phyloP scores from a whole-genome alignment of 148 eudicot species.

The Rhododendron kiyosumense region DNA sequence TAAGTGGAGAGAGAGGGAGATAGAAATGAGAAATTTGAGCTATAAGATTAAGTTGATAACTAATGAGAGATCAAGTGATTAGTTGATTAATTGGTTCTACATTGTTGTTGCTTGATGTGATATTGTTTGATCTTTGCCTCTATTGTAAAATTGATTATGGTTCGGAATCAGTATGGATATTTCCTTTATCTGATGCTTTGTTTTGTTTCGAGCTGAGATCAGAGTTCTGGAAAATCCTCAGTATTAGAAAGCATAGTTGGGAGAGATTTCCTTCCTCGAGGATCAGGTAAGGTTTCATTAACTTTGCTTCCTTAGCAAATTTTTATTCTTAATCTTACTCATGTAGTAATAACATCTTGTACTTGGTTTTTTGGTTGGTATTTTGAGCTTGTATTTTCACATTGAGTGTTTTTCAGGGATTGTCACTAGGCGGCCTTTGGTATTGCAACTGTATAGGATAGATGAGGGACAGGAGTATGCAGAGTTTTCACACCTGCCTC shows the following conservation, averaged over 20 bases:
- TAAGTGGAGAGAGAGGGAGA: background rate
- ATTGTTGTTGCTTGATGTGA: background rate
- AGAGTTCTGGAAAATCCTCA: conserved; percentile 98
- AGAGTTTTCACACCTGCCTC: conserved; percentile 81
- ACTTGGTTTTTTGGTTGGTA: background rate
- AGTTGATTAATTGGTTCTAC: background rate
- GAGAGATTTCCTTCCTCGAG: conserved; percentile 92
- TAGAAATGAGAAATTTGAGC: background rate
- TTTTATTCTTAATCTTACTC: background rate
- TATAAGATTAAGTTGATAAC: background rate
- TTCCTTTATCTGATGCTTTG: conserved; percentile 5
- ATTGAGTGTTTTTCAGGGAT: conserved; percentile 46
- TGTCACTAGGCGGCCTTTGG: conserved; percentile 92
- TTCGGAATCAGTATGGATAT: background rate
- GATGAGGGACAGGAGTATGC: conserved; percentile 84
- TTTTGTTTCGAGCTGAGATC: conserved; percentile 15
- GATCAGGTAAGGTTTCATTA: conserved; percentile 61
- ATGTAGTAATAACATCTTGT: background rate
- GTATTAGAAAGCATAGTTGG: conserved; percentile 96
- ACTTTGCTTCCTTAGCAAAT: background rate
- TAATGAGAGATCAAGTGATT: background rate
- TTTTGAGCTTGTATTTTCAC: background rate
- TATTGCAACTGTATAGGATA: conserved; percentile 80
- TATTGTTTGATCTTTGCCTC: background rate
- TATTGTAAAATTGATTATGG: background rate